Evolutionary conservation across 768 basidiomycete genomes (phyloP).

Genomic region (Phylloporus rhodoxanthus): DNA sequence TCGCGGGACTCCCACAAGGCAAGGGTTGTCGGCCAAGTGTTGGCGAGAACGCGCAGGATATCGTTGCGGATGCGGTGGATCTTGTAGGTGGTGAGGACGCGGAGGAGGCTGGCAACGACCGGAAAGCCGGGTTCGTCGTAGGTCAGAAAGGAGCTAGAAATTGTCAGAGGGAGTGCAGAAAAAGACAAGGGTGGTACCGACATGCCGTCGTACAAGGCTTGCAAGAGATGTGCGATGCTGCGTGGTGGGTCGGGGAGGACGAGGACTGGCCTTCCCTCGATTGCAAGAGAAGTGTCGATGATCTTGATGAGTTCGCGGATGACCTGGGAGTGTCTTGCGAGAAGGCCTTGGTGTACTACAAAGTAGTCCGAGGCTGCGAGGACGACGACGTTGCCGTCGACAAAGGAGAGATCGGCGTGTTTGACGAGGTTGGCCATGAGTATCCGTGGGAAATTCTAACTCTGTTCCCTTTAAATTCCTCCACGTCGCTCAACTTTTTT

Average conservation of each 20-base stretch:
- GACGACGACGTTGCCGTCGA: conserved; percentile 65
- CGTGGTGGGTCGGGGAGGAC: conserved; percentile 49
- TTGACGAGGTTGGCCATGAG: conserved; percentile 28
- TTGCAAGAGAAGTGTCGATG: conserved; percentile 16
- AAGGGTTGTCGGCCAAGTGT: conserved; percentile 58
- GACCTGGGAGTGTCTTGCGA: conserved; percentile 57
- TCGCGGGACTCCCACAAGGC: conserved; percentile 64
- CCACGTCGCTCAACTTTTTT: neutral
- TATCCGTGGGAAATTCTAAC: conserved; percentile 15
- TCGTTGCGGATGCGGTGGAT: conserved; percentile 53
- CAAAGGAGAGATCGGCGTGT: conserved; percentile 54
- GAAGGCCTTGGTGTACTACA: conserved; percentile 60
- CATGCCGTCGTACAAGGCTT: conserved; percentile 68
- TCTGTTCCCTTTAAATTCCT: conserved; percentile 12
- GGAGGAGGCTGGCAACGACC: conserved; percentile 51
- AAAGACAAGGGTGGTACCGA: conserved; percentile 30
- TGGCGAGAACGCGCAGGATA: conserved; percentile 46
- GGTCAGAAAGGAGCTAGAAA: conserved; percentile 40
- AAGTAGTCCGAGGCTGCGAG: conserved; percentile 56
- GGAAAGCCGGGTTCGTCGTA: conserved; percentile 47
- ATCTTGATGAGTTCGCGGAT: conserved; percentile 38
- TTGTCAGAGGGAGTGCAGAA: conserved; percentile 12
- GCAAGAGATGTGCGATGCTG: conserved; percentile 54
- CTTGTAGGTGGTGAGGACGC: conserved; percentile 59
- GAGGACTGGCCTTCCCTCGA: conserved; percentile 58